Evolutionary conservation across 2,329 filamentous ascomycete species (phyloP).

Genomic region (Chrysosporium keratinophilum): DNA sequence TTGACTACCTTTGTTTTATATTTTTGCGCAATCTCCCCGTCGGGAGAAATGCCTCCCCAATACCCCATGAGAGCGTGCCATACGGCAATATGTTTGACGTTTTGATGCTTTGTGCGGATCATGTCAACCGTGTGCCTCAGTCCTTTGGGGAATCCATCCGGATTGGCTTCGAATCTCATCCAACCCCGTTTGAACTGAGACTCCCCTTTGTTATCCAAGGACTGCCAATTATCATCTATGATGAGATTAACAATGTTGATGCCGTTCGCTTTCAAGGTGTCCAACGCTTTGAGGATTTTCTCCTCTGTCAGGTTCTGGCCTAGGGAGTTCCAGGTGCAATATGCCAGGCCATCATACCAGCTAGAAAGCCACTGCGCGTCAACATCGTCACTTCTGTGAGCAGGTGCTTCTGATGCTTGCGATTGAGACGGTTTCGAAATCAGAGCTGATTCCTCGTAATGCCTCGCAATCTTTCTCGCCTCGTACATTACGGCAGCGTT

Average conservation of each 20-base stretch:
- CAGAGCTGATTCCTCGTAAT: constrained; percentile 18
- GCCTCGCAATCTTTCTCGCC: constrained; percentile 54
- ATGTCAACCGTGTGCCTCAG: constrained; percentile 59
- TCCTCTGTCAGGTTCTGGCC: constrained; percentile 73
- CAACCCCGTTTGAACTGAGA: constrained; percentile 49
- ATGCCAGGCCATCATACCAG: constrained; percentile 88
- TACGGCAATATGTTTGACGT: constrained; percentile 74
- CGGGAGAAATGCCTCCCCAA: constrained; percentile 77
- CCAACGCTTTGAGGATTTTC: constrained; percentile 66
- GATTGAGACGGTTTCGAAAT: constrained; percentile 17
- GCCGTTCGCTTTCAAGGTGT: constrained; percentile 56
- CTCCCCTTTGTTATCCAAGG: constrained; percentile 50
- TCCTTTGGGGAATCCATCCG: constrained; percentile 66
- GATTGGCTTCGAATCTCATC: constrained; percentile 78
- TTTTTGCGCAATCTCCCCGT: constrained; percentile 60
- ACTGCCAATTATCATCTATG: constrained; percentile 96
- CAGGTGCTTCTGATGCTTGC: constrained; percentile 39
- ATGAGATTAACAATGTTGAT: constrained; percentile 79
- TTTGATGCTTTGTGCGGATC: constrained; percentile 59
- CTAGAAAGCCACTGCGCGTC: constrained; percentile 60
- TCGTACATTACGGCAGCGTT: constrained; percentile 79
- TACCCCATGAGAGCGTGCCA: constrained; percentile 88
- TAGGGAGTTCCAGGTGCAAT: constrained; percentile 93
- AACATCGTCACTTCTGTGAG: constrained; percentile 41
- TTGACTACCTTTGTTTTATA: constrained; percentile 62